Percentiles rank a stretch among this genome's conserved stretches.
phyloP scores from a whole-genome alignment of 768 basidiomycete species.

The Amyloporia xantha region DNA sequence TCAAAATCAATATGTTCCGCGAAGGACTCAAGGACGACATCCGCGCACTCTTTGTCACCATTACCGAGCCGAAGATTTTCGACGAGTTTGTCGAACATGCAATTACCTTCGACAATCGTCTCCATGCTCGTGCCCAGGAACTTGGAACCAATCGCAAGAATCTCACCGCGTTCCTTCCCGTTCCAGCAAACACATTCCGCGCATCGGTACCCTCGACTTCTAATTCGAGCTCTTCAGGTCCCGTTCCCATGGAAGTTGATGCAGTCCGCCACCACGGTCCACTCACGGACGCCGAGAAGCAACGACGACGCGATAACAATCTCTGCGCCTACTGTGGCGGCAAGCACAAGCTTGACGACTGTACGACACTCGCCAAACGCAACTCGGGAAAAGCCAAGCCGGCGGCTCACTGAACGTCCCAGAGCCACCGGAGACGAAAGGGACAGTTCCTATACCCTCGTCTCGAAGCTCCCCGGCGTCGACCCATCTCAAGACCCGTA shows the following conservation, averaged over 20 bases:
- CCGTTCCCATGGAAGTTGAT: conserved; percentile 16
- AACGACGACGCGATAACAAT: conserved; percentile 18
- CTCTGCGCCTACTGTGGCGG: conserved; percentile 34
- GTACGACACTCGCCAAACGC: conserved; percentile 18
- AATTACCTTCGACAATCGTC: conserved; percentile 8
- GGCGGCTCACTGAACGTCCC: conserved; percentile 15
- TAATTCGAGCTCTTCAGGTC: not conserved
- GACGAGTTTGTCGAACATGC: conserved; percentile 2
- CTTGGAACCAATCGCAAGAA: not conserved
- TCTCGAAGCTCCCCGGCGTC: conserved; percentile 4
- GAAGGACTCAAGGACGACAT: conserved; percentile 24
- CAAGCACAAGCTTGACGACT: conserved; percentile 23
- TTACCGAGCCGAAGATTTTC: conserved; percentile 3
- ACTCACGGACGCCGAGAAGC: conserved; percentile 23
- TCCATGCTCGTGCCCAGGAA: conserved; percentile 5
- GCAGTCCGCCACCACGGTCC: conserved; percentile 19
- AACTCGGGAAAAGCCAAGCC: conserved; percentile 23
- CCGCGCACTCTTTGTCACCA: conserved; percentile 14
- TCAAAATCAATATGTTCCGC: conserved; percentile 28
- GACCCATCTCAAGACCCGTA: conserved; percentile 2
- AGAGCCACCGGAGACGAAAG: conserved; percentile 13
- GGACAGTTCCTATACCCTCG: conserved; percentile 6
- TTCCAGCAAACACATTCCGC: not conserved
- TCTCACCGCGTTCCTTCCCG: not conserved
- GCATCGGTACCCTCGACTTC: not conserved